phyloP scores from a whole-genome alignment of 306 rosid genomes.

The Rosa chinensis region DNA sequence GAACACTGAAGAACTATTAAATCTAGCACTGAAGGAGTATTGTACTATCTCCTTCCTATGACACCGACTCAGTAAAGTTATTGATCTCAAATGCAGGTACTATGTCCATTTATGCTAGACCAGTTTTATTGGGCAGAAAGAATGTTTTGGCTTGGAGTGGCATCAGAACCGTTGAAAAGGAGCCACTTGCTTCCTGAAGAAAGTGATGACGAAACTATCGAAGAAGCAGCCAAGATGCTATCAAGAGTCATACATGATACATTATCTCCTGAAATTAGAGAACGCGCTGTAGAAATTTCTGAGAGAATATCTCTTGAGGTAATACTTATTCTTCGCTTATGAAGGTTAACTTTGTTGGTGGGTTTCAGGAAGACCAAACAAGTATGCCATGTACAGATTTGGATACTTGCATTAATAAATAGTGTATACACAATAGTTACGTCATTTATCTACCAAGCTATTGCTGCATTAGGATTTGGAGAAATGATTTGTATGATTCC shows the following conservation, averaged over 20 bases:
- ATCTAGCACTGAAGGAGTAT: not conserved
- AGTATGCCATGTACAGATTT: not conserved
- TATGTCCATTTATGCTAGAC: constrained; percentile 79
- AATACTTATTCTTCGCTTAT: constrained; percentile 24
- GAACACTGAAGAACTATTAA: not conserved
- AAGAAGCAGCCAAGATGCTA: constrained; percentile 55
- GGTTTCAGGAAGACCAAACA: not conserved
- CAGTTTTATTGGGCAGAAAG: constrained; percentile 93
- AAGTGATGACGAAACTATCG: constrained; percentile 36
- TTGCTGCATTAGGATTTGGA: not conserved
- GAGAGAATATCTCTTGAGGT: constrained; percentile 62
- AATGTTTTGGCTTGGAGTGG: constrained; percentile 86
- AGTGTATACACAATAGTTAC: not conserved
- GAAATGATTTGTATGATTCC: not conserved
- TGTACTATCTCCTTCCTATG: not conserved
- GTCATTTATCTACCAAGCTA: not conserved
- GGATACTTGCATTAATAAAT: not conserved
- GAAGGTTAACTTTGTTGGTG: not conserved
- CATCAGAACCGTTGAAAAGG: constrained; percentile 69
- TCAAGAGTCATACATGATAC: constrained; percentile 53
- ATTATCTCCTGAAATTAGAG: constrained; percentile 53
- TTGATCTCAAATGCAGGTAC: constrained; percentile 44
- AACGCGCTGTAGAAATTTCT: constrained; percentile 59
- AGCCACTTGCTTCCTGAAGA: constrained; percentile 58
- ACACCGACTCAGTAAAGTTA: not conserved